Evolutionary conservation across 768 basidiomycete genomes (phyloP), one percentile per base, ranked within the genome.

Genomic region (Calocera cornea): DNA sequence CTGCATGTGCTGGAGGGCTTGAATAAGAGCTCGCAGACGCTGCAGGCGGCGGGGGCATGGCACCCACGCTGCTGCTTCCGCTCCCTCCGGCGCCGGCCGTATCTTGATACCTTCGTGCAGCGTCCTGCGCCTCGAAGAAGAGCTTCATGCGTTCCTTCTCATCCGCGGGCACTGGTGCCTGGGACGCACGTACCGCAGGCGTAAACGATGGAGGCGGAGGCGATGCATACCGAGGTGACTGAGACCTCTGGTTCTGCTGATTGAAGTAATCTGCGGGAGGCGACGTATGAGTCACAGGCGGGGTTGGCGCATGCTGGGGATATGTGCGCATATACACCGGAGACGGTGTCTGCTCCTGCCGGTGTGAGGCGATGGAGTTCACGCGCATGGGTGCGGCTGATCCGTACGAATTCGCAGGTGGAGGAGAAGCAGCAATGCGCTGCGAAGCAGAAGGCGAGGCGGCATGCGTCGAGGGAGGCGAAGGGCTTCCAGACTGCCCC

Each of bases 91-190:
- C 54, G 27, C 54, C 54, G 7, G 14, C 14, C 27, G 54, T 60
- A 3, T 60, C 64, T 12, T 64, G 68, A 40, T 66, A 65, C 16
- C 68, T 34, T n/a, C 80, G 83, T 5, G 82, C 84, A 19, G 83
- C 83, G 72, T 92, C 89, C 67, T 83, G 85, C 7, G 81, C 84
- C 68, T 87, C 90, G 70, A 83, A 88, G 17, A 81, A 82, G 36
- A 82, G 79, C 47, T 87, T 82, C 66, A 90, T 69, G 24, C 81
- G 78, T 72, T 89, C 90, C 74, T 92, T 92, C 75, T 92, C 90
- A 5, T 77, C 77, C 63, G 33, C 31, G 8, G 69, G 68, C 17
- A 54, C 33, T 22, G 68, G 64, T 2, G 41, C 44, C 16, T 29
- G 40, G 80, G 41, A 38, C 72, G 82, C 69, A 27, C 54, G 76